These are phyloP conservation scores for Sporothrix euskadiensis DNA, from an alignment of 2,329 filamentous ascomycete species.

Conservation along the genomic window DNA sequence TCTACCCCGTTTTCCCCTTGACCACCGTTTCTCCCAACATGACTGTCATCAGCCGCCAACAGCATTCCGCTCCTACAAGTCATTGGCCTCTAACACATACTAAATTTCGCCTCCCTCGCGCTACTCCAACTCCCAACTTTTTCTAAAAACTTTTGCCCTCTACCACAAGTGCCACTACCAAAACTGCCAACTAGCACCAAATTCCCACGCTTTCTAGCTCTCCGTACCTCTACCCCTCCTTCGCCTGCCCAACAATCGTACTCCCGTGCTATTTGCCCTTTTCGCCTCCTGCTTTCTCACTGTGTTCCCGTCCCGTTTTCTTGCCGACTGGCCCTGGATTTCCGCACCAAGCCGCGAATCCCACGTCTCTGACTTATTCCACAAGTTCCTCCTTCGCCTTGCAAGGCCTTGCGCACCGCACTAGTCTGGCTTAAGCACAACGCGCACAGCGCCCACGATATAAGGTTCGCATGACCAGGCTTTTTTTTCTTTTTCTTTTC, in stretches of 20 bases:
- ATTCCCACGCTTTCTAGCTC: neutral
- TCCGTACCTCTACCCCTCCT: slow-evolving; percentile 17
- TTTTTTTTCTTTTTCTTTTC: neutral
- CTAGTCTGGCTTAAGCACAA: slow-evolving; percentile 5
- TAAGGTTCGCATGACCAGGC: slow-evolving; percentile 14
- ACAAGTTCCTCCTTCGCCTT: neutral
- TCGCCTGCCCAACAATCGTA: neutral
- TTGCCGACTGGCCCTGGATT: slow-evolving; percentile 17
- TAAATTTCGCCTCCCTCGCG: slow-evolving; percentile 13
- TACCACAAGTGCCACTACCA: neutral
- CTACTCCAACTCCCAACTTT: neutral
- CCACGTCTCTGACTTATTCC: slow-evolving; percentile 11
- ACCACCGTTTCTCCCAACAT: slow-evolving; percentile 23
- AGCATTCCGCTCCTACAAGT: slow-evolving; percentile 26
- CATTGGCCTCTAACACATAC: slow-evolving; percentile 30
- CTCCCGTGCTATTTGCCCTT: neutral
- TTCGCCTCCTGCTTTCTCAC: slow-evolving; percentile 25
- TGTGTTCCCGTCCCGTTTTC: slow-evolving; percentile 8
- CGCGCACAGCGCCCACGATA: slow-evolving; percentile 6
- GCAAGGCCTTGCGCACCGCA: neutral
- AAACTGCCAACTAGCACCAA: neutral
- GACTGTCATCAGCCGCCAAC: slow-evolving; percentile 27
- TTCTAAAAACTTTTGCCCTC: neutral
- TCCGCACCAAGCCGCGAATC: slow-evolving; percentile 19
- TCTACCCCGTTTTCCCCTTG: neutral